phyloP scores from a whole-genome alignment of 164 flowering plant genomes.

The Umbellularia californica region DNA sequence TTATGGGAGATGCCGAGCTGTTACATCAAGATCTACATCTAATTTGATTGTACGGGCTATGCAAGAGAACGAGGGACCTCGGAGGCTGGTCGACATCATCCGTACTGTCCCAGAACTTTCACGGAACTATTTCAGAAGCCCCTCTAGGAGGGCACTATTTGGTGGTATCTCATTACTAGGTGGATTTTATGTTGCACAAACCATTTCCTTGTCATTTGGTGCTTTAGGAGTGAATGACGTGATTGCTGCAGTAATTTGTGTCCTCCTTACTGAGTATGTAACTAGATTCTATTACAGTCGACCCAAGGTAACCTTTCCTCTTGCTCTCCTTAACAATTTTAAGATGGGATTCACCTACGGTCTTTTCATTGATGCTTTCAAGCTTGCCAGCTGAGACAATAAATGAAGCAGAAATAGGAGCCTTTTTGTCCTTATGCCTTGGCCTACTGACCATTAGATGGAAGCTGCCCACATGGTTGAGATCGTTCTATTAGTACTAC shows the following conservation, averaged over 20 bases:
- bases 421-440: not conserved
- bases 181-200: conserved; percentile 93
- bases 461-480: too few relatives aligned
- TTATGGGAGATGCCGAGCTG: conserved; percentile 12
- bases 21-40: conserved; percentile 23
- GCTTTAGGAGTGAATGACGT: conserved; percentile 95
- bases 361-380: conserved; percentile 91
- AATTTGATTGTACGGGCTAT: conserved; percentile 45
- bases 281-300: conserved; percentile 85
- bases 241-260: conserved; percentile 87
- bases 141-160: conserved; percentile 78
- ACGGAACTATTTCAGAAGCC: conserved; percentile 70
- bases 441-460: too few relatives aligned
- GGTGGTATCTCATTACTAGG: conserved; percentile 89
- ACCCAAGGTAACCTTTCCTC: conserved; percentile 80
- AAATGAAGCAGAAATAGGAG: not conserved
- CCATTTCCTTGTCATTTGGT: conserved; percentile 89
- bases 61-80: conserved; percentile 62
- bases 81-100: conserved; percentile 74
- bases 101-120: conserved; percentile 64
- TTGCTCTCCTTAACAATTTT: conserved; percentile 91
- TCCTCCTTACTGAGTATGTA: conserved; percentile 82
- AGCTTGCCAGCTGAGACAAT: conserved; percentile 67
- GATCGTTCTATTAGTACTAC: too few relatives aligned
- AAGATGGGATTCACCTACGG: conserved; percentile 98